Evolutionary conservation across 2,329 filamentous ascomycete genomes (phyloP), one percentile per base, ranked within the genome.

Genomic region (Coniella vitis): DNA sequence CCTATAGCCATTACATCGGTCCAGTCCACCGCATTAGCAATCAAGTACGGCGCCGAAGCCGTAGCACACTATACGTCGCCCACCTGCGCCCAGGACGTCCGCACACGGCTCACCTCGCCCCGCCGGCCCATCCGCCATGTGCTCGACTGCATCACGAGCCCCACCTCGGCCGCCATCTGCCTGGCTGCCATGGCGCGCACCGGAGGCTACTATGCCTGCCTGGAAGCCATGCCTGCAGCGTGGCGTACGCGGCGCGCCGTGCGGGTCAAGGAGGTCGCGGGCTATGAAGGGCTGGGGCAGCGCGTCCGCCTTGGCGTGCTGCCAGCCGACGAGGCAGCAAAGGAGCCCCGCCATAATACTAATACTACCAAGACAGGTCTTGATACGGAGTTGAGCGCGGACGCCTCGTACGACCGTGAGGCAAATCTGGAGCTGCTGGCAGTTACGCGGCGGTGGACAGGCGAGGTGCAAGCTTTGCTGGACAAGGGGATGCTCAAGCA

Each of bases 171-270:
- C 0, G 45, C 51, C 1, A 48, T 49, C 2, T 66, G 62, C 45
- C 61, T 61, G 31, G 52, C 34, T 1, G 57, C 59, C 3, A 32
- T 67, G 13, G 52, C 47, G 0, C 61, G 64, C 2, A 51, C 55
- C 0, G 64, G 64, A 1, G 63, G 59, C 2, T 55, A 57, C 1
- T 66, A 65, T 43, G 63, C 61, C 7, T 65, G 60, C 19, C 56
- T 67, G 0, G 63, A 67, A 42, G 35, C 31, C 2, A 46, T 54
- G 8, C 49, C 45, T 0, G 51, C 58, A 0, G 45, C 38, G 1
- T 61, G 57, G 59, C 47, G 51, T 2, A 61, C 59, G 1, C 56
- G 63, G 0, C 52, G 46, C 2, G 55, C 57, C 3, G 54, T 63
- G 4, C 38, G 45, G 14, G 48, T 56, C n/a, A 56, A 58, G 14